Percentiles rank a stretch among this genome's conserved stretches.
Conservation (phyloP, 441 rosid species). For the Gossypium lobatum region DNA sequence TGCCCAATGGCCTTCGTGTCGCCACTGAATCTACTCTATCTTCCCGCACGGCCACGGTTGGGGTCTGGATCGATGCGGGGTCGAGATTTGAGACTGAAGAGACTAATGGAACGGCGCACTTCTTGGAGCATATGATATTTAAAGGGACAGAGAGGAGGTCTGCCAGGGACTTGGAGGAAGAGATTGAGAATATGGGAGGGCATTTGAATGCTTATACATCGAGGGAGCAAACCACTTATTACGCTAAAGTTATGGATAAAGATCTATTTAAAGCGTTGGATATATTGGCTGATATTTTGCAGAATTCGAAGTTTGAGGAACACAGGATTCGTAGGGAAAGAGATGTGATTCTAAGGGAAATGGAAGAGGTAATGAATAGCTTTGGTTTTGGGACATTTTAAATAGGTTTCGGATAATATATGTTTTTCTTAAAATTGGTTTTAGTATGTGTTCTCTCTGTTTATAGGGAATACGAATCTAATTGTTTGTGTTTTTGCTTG, state of each 20-base stretch:
- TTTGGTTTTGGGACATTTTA: background rate
- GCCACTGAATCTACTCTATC: conserved; percentile 89
- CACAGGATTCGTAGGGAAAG: conserved; percentile 64
- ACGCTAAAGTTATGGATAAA: conserved; percentile 19
- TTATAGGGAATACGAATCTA: background rate
- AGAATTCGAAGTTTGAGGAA: conserved; percentile 78
- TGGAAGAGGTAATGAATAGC: conserved; percentile 73
- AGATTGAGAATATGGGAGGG: conserved; percentile 51
- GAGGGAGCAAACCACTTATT: conserved; percentile 26
- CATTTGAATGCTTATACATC: conserved; percentile 53
- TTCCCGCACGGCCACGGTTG: conserved; percentile 79
- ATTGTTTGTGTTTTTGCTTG: background rate
- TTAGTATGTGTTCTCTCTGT: background rate
- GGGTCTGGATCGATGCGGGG: conserved; percentile 99
- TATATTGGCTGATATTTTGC: conserved; percentile 54
- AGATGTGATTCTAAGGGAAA: conserved; percentile 88
- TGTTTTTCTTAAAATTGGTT: background rate
- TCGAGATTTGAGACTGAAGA: conserved; percentile 18
- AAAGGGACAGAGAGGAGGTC: conserved; percentile 16
- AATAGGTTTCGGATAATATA: background rate
- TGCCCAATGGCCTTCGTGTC: conserved; percentile 79
- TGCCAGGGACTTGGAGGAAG: conserved; percentile 17
- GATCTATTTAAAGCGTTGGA: conserved; percentile 14
- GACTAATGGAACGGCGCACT: conserved; percentile 21
- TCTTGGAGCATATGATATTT: conserved; percentile 21